A percentile compares a stretch with the other conserved stretches of the same genome.
Conservation (phyloP, 805 yeast species). For the Komagataella populi region DNA sequence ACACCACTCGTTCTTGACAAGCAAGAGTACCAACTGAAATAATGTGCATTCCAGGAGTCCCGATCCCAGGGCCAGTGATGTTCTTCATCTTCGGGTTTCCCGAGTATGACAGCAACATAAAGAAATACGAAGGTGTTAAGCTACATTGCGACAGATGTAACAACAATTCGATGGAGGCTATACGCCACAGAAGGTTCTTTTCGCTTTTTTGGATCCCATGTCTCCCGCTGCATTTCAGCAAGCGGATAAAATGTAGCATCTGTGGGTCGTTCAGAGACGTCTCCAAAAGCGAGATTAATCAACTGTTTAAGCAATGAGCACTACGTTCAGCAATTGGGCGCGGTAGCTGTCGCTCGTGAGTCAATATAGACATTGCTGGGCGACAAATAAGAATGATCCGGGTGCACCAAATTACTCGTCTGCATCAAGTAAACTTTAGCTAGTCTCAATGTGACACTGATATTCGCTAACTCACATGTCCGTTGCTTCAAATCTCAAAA, state of each 20-base stretch:
- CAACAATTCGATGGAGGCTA: slow-evolving; percentile 11
- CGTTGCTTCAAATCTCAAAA: background rate
- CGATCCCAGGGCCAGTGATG: background rate
- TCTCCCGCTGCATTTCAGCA: slow-evolving; percentile 11
- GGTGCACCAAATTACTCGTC: background rate
- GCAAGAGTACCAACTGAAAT: too few relatives aligned
- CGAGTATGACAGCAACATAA: background rate
- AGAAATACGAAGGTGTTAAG: background rate
- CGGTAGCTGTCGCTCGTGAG: background rate
- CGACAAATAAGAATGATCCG: background rate
- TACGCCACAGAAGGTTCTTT: slow-evolving; percentile 10
- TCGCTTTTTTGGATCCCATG: slow-evolving; percentile 14
- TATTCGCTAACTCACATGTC: background rate
- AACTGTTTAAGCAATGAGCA: background rate
- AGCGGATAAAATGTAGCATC: slow-evolving; percentile 12
- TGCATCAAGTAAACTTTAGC: too few relatives aligned
- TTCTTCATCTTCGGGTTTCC: background rate
- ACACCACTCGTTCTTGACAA: background rate
- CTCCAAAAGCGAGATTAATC: slow-evolving; percentile 4
- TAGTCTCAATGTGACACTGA: too few relatives aligned
- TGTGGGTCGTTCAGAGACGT: slow-evolving; percentile 8
- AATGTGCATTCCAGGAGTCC: background rate
- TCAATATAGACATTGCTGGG: background rate
- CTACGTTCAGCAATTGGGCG: background rate
- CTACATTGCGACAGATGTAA: slow-evolving; percentile 14